Conservation (phyloP, 345 rosid genomes). For the Eucalyptus regnans region DNA sequence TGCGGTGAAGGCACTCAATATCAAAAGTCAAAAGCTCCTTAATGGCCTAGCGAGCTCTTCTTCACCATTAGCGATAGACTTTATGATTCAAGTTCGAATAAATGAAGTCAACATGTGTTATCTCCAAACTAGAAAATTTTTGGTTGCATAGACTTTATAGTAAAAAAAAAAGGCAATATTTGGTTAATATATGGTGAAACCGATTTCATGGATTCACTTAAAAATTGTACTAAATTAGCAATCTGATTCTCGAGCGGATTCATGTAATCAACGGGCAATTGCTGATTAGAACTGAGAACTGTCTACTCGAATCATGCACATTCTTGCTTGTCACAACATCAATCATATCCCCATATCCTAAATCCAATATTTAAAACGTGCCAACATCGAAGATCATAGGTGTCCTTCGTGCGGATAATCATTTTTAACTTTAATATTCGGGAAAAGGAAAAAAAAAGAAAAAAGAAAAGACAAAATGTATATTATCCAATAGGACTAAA, state of each 20-base stretch:
- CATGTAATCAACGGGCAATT: no score
- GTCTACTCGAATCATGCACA: no score
- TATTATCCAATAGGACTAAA: neutral
- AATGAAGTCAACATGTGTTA: no score
- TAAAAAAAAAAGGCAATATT: no score
- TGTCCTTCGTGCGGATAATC: neutral
- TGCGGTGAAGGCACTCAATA: no score
- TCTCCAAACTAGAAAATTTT: no score
- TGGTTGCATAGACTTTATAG: no score
- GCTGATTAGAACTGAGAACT: no score
- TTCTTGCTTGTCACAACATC: neutral
- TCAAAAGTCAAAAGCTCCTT: no score
- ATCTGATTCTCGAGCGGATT: no score
- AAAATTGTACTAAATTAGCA: fast-evolving
- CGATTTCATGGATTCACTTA: fast-evolving
- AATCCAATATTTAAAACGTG: neutral
- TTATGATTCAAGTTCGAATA: fast-evolving
- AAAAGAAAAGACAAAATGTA: neutral
- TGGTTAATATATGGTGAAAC: fast-evolving
- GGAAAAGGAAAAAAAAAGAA: neutral
- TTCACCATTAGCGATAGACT: no score
- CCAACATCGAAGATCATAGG: neutral
- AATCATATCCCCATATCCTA: neutral
- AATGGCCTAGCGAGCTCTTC: no score
- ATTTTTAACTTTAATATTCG: neutral